A percentile compares a stretch with the other conserved stretches of the same genome.
Evolutionary conservation across 805 yeast species (phyloP).

Genomic region (Candida ortonii): DNA sequence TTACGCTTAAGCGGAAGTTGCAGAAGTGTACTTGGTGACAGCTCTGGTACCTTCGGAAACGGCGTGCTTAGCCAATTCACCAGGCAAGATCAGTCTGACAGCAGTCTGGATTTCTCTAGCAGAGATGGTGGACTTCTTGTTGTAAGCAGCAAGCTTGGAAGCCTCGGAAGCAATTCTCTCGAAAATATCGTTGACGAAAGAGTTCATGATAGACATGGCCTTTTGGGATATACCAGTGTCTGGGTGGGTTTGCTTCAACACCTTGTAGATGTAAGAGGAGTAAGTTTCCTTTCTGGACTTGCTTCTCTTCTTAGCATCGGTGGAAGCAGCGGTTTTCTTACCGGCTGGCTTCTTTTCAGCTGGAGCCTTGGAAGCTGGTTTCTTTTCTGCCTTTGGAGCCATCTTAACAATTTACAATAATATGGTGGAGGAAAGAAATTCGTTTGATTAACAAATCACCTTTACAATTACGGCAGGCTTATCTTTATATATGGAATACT

Average conservation of each 20-base stretch:
- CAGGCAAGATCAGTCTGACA: slow-evolving; percentile 95
- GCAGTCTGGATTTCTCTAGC: slow-evolving; percentile 99
- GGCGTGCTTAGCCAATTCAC: slow-evolving; percentile 98
- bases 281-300: slow-evolving; percentile 97
- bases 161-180: slow-evolving; percentile 98
- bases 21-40: slow-evolving; percentile 91
- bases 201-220: slow-evolving; percentile 98
- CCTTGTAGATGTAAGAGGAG: slow-evolving; percentile 97
- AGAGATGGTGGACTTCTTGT: slow-evolving; percentile 96
- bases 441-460: not conserved
- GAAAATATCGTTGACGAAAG: slow-evolving; percentile 95
- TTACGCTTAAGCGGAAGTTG: slow-evolving; percentile 35
- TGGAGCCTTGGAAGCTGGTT: slow-evolving; percentile 93
- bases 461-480: not conserved
- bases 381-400: slow-evolving; percentile 65
- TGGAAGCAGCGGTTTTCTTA: slow-evolving; percentile 81
- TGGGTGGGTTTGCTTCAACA: slow-evolving; percentile 97
- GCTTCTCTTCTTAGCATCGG: slow-evolving; percentile 85
- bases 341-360: slow-evolving; percentile 94
- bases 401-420: slow-evolving; percentile 34
- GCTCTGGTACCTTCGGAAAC: slow-evolving; percentile 99
- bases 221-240: slow-evolving; percentile 99
- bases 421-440: slow-evolving; percentile 4
- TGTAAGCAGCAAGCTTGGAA: slow-evolving; percentile 97
- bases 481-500: too few relatives aligned